Evolutionary conservation across 192 early-diverging fungal genomes (phyloP), one percentile per base, ranked within the genome.

Genomic region (Backusella australiensis): DNA sequence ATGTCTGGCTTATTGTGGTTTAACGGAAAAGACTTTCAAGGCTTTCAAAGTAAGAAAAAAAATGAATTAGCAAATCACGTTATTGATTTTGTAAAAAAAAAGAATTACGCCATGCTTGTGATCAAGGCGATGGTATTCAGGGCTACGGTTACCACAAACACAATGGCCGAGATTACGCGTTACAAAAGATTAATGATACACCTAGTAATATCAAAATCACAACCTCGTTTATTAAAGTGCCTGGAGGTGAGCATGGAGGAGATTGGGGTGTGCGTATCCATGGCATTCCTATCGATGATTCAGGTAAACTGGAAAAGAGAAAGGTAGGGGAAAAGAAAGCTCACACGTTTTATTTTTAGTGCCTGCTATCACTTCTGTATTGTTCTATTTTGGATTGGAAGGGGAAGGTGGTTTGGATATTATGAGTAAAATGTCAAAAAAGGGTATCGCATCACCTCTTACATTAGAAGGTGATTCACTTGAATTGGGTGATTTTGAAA

Each of bases 1-100:
- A 85, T 95, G 81, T 93, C 93, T 29, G 95, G 97, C 7, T 86
- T 98, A 19, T 93, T 96, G 90, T 97, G 97, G 97, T 95, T 94
- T 83, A 92, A 93, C n/a, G 80, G 85, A 4, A 88, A 90, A 41
- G 78, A 89, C 46, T 87, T 82, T 73, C 80, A 84, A 59, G 84
- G 89, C n/a, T 82, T 88, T 63, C 79, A 90, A 63, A 74, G 87
- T 87, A 84, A 79, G 73, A 72, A 19, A 3, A 39, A 36, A 2
- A 32, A 32, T 32, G 32, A 2, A 32, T 32, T 32, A 32, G 32
- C 1, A 32, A 32, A 32, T 32, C 32, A 32, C 32, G 2, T 3
- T 32, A 32, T 32, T 32, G 32, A 32, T 32, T 1, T 32, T 32
- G 32, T 32, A 32, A 32, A 67, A 67, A 67, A 34, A 67, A 29